Evolutionary conservation across 345 rosid species (phyloP), one percentile per base, ranked within the genome.

Genomic region (Lagerstroemia speciosa): DNA sequence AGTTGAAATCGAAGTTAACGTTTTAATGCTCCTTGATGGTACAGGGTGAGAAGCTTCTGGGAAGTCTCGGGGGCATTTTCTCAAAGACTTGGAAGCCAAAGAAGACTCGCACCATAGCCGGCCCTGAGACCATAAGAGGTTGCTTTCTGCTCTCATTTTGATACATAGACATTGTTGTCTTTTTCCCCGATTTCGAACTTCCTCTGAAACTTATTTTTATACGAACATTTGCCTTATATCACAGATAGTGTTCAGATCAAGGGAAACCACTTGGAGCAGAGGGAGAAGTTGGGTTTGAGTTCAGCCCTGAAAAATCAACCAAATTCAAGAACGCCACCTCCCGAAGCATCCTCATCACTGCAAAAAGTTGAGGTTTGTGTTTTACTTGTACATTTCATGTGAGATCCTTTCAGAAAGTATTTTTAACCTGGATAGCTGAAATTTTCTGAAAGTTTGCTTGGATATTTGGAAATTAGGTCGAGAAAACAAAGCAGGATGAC

Each of bases 71-170:
- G 41, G 98, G 98, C 69, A 84, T 95, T 74, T 90, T 92, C 77
- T 88, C 97, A 33, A 95, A 48, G 81, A 89, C 96, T 22, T 95
- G 99, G 99, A 95, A 92, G 82, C 99, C 97, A 24, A 92, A 95
- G 84, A 92, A 87, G 89, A 88, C 83, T 64, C 93, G 83, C 66
- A 62, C 77, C 45, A 85, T 95, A 10, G 71, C 61, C 9, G 97
- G 99, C 62, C 98, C 98, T 43, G 74, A 80, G 64, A 72, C 82
- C 38, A 83, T 79, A 37, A 76, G 83, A 87, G 97, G 99, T 89
- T 67, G 62, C 19, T 80, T 77, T 65, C 50, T 37, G 9, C 52
- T 37, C 67, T 38, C 8, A 17, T 10, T 65, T 38, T 6, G 32
- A 22, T 15, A 6, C 36, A 37, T 64, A 8, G 38, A 64, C 8